phyloP scores from a whole-genome alignment of 2,329 filamentous ascomycete genomes.

The Phyllosticta paracitricarpa region DNA sequence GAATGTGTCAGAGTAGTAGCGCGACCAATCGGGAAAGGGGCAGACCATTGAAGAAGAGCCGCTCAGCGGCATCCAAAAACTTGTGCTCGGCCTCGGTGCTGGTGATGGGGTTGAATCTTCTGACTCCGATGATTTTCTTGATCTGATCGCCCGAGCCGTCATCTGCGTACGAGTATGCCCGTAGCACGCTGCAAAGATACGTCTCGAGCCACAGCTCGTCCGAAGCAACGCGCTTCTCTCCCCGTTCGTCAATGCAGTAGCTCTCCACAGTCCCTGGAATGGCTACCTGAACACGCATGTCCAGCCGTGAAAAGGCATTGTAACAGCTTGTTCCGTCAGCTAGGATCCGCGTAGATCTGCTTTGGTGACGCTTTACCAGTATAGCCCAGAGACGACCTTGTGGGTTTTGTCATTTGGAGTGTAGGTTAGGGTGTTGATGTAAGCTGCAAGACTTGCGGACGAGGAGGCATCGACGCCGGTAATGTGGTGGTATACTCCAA shows the following conservation, averaged over 20 bases:
- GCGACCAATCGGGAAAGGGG: constrained; percentile 33
- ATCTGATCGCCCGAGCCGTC: constrained; percentile 90
- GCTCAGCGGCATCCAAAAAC: constrained; percentile 88
- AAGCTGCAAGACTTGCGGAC: constrained; percentile 90
- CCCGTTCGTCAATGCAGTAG: constrained; percentile 94
- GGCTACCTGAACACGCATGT: constrained; percentile 97
- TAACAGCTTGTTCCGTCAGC: constrained; percentile 58
- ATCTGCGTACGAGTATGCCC: constrained; percentile 94
- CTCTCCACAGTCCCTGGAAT: constrained; percentile 95
- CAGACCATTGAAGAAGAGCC: constrained; percentile 75
- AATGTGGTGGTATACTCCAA: constrained; percentile 94
- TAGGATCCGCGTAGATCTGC: neutral
- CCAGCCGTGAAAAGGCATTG: constrained; percentile 95
- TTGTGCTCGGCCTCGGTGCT: constrained; percentile 97
- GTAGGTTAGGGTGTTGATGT: constrained; percentile 96
- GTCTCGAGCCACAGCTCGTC: constrained; percentile 96
- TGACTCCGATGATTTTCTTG: constrained; percentile 92
- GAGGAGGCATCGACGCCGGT: constrained; percentile 95
- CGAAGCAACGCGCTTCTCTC: constrained; percentile 85
- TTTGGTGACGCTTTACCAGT: constrained; percentile 55
- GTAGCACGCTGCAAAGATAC: constrained; percentile 86
- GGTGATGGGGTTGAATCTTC: constrained; percentile 93
- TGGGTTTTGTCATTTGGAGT: constrained; percentile 71
- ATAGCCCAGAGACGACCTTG: constrained; percentile 89
- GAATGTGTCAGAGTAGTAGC: constrained; percentile 1